Conservation (phyloP, 768 basidiomycete species). For the Dendrothele bispora region DNA sequence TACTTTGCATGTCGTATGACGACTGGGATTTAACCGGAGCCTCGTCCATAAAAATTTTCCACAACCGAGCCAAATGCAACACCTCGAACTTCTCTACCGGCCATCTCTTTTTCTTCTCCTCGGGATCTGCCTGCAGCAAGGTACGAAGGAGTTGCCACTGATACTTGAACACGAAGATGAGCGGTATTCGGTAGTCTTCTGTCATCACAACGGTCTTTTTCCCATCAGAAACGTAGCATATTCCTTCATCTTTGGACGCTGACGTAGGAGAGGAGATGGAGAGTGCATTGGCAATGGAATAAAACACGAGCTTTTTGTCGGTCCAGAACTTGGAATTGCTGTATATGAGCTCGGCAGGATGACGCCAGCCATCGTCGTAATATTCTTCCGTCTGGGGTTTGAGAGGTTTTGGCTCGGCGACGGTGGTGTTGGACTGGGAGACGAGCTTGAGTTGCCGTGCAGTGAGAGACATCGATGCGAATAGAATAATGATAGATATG, state of each 20-base stretch:
- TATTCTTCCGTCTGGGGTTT: too few species aligned
- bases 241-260: not conserved
- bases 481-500: too few species aligned
- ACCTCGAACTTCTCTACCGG: constrained; percentile 3
- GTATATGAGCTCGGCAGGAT: constrained; percentile 4
- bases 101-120: not conserved
- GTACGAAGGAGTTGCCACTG: not conserved
- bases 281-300: constrained; percentile 2
- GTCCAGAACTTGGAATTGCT: constrained; percentile 5
- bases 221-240: constrained; percentile 1
- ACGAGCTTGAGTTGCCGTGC: too few species aligned
- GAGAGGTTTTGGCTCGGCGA: too few species aligned
- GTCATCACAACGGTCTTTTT: constrained; percentile 4
- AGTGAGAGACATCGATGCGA: too few species aligned
- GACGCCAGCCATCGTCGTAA: constrained; percentile 1
- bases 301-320: constrained; percentile 3
- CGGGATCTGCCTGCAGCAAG: not conserved
- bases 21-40: not conserved
- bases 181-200: constrained; percentile 1
- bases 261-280: not conserved
- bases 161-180: constrained; percentile 1
- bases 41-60: constrained; percentile 7
- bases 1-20: not conserved
- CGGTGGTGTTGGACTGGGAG: too few species aligned
- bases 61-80: constrained; percentile 6